These are phyloP conservation scores for Mucor indicus DNA, from an alignment of 371 early-diverging fungal species.

Conservation along the genomic window DNA sequence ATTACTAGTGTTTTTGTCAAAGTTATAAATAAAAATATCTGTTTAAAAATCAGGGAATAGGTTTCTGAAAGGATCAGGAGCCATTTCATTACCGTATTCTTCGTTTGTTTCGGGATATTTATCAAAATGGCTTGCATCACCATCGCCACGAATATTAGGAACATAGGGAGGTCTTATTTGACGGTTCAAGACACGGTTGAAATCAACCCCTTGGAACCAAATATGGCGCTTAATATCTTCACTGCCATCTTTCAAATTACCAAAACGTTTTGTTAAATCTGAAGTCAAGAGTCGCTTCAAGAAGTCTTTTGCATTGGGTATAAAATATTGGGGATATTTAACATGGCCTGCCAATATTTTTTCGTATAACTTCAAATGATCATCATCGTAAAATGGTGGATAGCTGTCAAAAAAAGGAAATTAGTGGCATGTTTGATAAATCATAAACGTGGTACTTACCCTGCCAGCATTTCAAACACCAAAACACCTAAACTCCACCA, in stretches of 20 bases:
- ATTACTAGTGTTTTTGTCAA: neutral
- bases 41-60: constrained; percentile 22
- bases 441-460: constrained; percentile 31
- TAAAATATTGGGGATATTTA: constrained; percentile 91
- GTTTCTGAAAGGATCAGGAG: constrained; percentile 16
- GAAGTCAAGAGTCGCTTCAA: constrained; percentile 83
- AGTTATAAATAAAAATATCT: neutral
- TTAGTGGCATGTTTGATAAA: neutral
- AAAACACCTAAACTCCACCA: constrained; percentile 99
- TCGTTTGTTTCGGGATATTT: constrained; percentile 85
- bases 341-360: constrained; percentile 88
- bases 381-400: constrained; percentile 93
- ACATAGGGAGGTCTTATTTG: constrained; percentile 90
- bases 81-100: constrained; percentile 45
- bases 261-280: constrained; percentile 88
- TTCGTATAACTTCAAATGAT: constrained; percentile 93
- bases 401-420: neutral
- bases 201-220: constrained; percentile 96
- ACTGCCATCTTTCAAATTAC: constrained; percentile 88
- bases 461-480: constrained; percentile 91
- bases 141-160: constrained; percentile 81
- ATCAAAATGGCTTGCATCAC: constrained; percentile 96
- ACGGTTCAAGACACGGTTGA: constrained; percentile 72
- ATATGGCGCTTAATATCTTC: constrained; percentile 91
- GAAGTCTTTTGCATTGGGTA: constrained; percentile 87